A percentile compares a stretch with the other conserved stretches of the same genome.
Conservation (phyloP, 1,284 basidiomycete species). For the Rhodofomes roseus region DNA sequence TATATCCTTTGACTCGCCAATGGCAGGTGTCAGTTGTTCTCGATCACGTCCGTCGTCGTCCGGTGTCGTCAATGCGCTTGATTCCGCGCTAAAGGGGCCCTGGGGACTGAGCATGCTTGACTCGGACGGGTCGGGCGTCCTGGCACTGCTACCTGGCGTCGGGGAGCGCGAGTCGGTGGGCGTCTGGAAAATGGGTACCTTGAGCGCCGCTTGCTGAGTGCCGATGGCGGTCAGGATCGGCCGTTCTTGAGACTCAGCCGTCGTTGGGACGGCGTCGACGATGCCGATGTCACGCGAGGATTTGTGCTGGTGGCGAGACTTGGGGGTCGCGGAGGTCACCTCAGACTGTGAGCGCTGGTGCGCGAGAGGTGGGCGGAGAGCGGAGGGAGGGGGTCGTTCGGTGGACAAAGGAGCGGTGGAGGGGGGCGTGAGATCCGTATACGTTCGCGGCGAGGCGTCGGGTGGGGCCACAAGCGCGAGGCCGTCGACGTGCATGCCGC, state of each 20-base stretch:
- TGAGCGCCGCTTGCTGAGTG: conserved; percentile 17
- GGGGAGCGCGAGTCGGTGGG: conserved; percentile 45
- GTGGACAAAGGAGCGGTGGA: conserved; percentile 37
- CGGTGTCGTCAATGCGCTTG: conserved; percentile 8
- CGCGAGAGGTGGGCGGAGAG: conserved; percentile 6
- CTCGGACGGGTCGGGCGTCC: conserved; percentile 31
- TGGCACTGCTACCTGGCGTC: conserved; percentile 31
- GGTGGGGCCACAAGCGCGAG: conserved; percentile 66
- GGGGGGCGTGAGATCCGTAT: conserved; percentile 50
- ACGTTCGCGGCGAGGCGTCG: conserved; percentile 53
- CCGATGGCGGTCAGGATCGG: conserved; percentile 15
- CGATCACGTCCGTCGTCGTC: conserved; percentile 12
- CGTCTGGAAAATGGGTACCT: conserved; percentile 48
- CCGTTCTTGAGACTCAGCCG: conserved; percentile 15
- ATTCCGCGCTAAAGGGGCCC: conserved; percentile 1
- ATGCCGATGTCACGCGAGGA: conserved; percentile 55
- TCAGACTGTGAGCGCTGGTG: conserved; percentile 49
- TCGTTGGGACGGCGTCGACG: conserved; percentile 38
- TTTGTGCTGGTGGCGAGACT: conserved; percentile 30
- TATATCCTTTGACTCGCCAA: conserved; percentile 56
- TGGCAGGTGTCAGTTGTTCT: conserved; percentile 45
- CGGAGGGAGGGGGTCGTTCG: conserved; percentile 16
- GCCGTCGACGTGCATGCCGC: conserved; percentile 44
- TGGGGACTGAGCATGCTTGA: conserved; percentile 17
- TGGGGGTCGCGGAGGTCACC: conserved; percentile 17